Percentiles rank a stretch among this genome's conserved stretches.
phyloP scores from a whole-genome alignment of 139 green algal genomes.

The Micractinium sp. region DNA sequence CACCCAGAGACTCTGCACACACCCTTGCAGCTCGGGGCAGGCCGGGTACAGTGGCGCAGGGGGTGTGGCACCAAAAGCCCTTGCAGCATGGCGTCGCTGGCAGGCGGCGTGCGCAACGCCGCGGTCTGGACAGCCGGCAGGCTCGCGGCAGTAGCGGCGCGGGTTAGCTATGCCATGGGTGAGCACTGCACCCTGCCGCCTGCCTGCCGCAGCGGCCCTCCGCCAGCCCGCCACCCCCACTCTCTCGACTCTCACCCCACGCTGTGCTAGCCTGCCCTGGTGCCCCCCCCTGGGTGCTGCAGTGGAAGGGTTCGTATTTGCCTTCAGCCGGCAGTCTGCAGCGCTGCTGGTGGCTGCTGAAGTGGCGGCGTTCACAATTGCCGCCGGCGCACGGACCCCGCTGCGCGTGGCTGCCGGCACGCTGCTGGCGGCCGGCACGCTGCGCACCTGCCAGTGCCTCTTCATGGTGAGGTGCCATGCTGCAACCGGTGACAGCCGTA shows the following conservation, averaged over 20 bases:
- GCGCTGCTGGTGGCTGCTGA: constrained; percentile 12
- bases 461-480: neutral
- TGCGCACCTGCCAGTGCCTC: neutral
- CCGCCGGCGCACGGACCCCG: neutral
- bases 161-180: neutral
- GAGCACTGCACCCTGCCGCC: neutral
- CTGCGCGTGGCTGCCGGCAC: neutral
- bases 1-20: too few relatives aligned
- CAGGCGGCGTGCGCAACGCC: too few relatives aligned
- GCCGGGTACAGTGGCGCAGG: too few relatives aligned
- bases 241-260: too few relatives aligned
- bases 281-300: neutral
- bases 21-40: too few relatives aligned
- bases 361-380: neutral
- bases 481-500: too few relatives aligned
- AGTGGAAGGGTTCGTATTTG: constrained; percentile 40
- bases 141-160: neutral
- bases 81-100: too few relatives aligned
- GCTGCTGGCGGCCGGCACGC: neutral
- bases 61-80: too few relatives aligned
- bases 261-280: neutral
- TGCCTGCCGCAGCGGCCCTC: neutral
- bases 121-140: neutral
- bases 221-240: too few relatives aligned
- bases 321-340: neutral